A percentile compares a stretch with the other conserved stretches of the same genome.
These are phyloP conservation scores for Fragaria nilgerrensis DNA, from an alignment of 306 rosid genomes.

Conservation along the genomic window DNA sequence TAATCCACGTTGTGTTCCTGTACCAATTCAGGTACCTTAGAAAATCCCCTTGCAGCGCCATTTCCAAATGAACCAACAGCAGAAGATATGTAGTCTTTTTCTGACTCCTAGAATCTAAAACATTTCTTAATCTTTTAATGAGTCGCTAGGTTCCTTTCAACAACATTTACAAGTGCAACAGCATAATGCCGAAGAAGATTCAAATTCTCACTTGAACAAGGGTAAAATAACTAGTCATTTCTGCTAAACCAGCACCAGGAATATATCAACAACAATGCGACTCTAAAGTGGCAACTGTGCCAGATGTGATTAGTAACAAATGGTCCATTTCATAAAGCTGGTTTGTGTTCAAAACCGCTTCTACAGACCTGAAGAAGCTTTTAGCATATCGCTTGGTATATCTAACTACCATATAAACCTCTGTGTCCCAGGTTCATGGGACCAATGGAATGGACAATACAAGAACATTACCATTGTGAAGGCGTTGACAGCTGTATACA, in stretches of 20 bases:
- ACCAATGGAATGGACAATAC: conserved; percentile 79
- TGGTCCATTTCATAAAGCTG: neutral
- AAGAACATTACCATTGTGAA: conserved; percentile 77
- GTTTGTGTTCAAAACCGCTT: neutral
- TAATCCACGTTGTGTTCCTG: too few relatives aligned
- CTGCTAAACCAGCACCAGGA: neutral
- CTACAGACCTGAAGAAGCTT: neutral
- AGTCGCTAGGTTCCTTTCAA: neutral
- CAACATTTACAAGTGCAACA: too few relatives aligned
- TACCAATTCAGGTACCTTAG: too few relatives aligned
- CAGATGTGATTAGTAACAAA: neutral
- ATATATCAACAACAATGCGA: too few relatives aligned
- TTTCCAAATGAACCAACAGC: too few relatives aligned
- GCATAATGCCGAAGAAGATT: too few relatives aligned
- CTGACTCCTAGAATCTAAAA: too few relatives aligned
- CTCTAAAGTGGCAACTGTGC: neutral
- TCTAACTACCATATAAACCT: conserved; percentile 77
- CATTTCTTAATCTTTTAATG: neutral
- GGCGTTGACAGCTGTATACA: conserved; percentile 48
- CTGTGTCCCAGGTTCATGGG: conserved; percentile 76
- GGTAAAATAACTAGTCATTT: neutral
- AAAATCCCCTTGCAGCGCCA: too few relatives aligned
- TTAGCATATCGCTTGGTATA: neutral
- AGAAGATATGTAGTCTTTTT: too few relatives aligned
- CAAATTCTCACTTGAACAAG: neutral